Evolutionary conservation across 2,329 filamentous ascomycete genomes (phyloP).

Genomic region (Cladophialophora yegresii): DNA sequence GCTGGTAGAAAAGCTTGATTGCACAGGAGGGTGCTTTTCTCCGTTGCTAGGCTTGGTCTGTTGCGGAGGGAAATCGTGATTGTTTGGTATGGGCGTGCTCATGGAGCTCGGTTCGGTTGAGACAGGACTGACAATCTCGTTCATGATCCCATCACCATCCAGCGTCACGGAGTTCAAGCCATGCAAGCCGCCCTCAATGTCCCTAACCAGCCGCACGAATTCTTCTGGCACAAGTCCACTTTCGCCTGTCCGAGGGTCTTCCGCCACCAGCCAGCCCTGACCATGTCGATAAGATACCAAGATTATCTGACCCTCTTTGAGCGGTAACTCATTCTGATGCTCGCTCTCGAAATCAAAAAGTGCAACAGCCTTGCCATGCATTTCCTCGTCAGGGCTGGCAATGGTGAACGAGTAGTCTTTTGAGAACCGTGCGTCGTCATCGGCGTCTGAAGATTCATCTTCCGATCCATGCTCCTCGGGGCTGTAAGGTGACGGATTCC

Average conservation of each 20-base stretch:
- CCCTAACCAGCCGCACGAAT: constrained; percentile 86
- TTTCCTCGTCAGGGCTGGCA: constrained; percentile 92
- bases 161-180: constrained; percentile 65
- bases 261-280: constrained; percentile 94
- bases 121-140: constrained; percentile 58
- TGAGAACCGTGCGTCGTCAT: constrained; percentile 72
- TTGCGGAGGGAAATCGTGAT: constrained; percentile 27
- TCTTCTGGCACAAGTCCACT: constrained; percentile 94
- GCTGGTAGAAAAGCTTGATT: constrained; percentile 56
- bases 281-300: constrained; percentile 95
- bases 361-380: constrained; percentile 94
- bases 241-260: constrained; percentile 91
- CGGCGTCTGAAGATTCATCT: constrained; percentile 56
- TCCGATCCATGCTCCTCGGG: constrained; percentile 42
- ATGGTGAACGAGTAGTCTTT: constrained; percentile 94
- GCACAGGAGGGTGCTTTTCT: constrained; percentile 49
- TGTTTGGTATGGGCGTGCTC: constrained; percentile 29
- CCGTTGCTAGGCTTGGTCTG: constrained; percentile 24
- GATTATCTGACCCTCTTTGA: constrained; percentile 93
- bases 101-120: constrained; percentile 47
- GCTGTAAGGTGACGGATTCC: constrained; percentile 29
- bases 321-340: constrained; percentile 91
- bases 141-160: constrained; percentile 49
- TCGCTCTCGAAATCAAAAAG: constrained; percentile 93
- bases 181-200: constrained; percentile 87